These are phyloP conservation scores for Corallochytrium limacisporum DNA, from an alignment of 78 protist genomes.

Conservation along the genomic window DNA sequence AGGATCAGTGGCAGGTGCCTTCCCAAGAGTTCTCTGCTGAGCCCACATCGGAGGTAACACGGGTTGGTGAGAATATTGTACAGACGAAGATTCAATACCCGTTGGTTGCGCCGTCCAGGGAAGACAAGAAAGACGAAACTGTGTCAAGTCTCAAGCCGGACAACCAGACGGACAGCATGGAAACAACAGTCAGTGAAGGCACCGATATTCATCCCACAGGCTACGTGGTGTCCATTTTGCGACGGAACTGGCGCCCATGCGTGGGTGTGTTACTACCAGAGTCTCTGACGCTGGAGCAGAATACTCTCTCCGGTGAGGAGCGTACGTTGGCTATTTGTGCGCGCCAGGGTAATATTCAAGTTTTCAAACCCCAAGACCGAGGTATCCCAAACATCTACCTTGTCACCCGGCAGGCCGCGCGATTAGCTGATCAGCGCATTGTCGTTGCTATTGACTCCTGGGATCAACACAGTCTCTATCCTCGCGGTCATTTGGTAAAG, in stretches of 20 bases:
- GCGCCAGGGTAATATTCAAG: neutral
- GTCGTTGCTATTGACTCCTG: neutral
- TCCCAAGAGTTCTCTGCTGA: neutral
- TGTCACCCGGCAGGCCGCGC: slow-evolving; percentile 22
- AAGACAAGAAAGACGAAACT: slow-evolving; percentile 22
- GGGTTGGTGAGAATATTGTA: neutral
- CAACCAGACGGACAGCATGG: neutral
- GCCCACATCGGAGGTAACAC: no score
- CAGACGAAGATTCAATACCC: neutral
- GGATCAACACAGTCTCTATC: slow-evolving; percentile 2
- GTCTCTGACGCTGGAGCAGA: neutral
- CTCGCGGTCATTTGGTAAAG: slow-evolving; percentile 35
- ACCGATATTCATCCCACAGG: slow-evolving; percentile 14
- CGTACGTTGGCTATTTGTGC: no score
- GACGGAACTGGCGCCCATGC: slow-evolving; percentile 58
- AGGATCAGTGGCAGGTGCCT: slow-evolving; percentile 16
- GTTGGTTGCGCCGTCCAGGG: neutral
- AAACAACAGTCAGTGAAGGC: neutral
- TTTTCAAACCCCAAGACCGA: slow-evolving; percentile 39
- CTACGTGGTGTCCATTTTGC: slow-evolving; percentile 40
- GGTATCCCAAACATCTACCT: slow-evolving; percentile 42
- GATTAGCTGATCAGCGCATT: neutral
- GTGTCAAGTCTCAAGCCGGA: no score
- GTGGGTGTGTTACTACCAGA: slow-evolving; percentile 37
- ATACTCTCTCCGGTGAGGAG: neutral